Evolutionary conservation across 2,329 filamentous ascomycete genomes (phyloP).

Genomic region (Boeremia lycopersici): DNA sequence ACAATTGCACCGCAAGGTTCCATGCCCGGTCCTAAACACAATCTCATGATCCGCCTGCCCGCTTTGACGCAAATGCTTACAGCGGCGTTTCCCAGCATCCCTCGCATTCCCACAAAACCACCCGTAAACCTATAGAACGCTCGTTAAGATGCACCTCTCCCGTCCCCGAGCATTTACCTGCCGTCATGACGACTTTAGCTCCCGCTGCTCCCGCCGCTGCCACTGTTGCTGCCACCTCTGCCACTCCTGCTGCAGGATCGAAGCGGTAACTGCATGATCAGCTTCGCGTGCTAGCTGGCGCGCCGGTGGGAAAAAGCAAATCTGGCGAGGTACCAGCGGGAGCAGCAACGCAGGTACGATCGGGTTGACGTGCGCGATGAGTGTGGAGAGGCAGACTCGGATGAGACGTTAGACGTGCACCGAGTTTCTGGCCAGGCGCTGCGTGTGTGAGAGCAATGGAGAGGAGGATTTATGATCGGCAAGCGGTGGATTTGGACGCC

Average conservation of each 20-base stretch:
- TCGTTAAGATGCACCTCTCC: constrained; percentile 2
- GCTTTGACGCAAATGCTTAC: no score
- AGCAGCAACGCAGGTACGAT: constrained; percentile 10
- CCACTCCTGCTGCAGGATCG: neutral
- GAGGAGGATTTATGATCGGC: neutral
- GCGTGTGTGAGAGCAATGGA: neutral
- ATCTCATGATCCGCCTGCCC: no score
- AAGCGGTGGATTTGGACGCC: neutral
- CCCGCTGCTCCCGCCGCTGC: neutral
- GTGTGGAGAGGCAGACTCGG: neutral
- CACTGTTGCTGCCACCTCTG: neutral
- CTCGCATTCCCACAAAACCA: constrained; percentile 2
- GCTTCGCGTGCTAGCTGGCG: neutral
- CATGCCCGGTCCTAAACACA: no score
- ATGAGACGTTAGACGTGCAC: neutral
- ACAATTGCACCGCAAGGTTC: no score
- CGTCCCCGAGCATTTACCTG: constrained; percentile 10
- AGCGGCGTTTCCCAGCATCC: neutral
- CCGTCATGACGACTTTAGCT: constrained; percentile 1
- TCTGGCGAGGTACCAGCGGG: neutral
- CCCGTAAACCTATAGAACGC: neutral
- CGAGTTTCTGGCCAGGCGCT: neutral
- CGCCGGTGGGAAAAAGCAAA: constrained; percentile 11
- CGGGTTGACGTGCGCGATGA: constrained; percentile 3
- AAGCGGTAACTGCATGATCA: constrained; percentile 7